Evolutionary conservation across 495 filamentous ascomycete species (phyloP).

Genomic region (Staphylotrichum longicolle): DNA sequence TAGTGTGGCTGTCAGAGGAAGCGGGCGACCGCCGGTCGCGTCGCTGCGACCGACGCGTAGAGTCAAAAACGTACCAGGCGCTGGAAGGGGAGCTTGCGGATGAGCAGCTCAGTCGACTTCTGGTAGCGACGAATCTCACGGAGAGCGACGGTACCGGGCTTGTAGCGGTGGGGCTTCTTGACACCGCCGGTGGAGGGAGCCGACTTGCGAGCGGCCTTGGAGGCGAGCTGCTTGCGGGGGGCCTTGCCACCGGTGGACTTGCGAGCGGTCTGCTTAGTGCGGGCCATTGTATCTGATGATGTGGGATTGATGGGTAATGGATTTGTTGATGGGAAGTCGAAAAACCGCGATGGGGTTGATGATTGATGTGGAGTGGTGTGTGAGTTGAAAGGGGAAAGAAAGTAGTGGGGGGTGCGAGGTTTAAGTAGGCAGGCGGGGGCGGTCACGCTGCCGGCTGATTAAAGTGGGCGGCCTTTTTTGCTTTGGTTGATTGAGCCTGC

Average conservation of each 20-base stretch:
- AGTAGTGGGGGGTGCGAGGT: conserved; percentile 45
- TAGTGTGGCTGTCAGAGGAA: conserved; percentile 31
- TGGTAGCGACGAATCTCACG: conserved; percentile 99
- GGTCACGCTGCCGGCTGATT: conserved; percentile 48
- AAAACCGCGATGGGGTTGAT: conserved; percentile 41
- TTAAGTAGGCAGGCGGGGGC: conserved; percentile 43
- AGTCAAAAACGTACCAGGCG: conserved; percentile 64
- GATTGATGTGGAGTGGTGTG: conserved; percentile 37
- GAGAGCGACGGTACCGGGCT: conserved; percentile 99
- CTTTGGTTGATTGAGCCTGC: conserved; percentile 32
- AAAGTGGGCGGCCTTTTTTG: conserved; percentile 27
- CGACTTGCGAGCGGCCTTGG: conserved; percentile 55
- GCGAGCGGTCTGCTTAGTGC: conserved; percentile 99
- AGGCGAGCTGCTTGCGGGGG: conserved; percentile 90
- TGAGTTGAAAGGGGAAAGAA: conserved; percentile 50
- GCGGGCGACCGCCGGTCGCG: conserved; percentile 10
- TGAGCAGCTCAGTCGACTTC: conserved; percentile 99
- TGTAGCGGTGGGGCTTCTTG: conserved; percentile 99
- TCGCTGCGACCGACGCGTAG: not conserved
- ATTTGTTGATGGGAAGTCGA: conserved; percentile 40
- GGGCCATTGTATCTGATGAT: conserved; percentile 71
- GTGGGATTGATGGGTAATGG: conserved; percentile 33
- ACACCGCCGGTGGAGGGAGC: conserved; percentile 67
- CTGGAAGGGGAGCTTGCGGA: conserved; percentile 99
- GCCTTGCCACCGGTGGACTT: conserved; percentile 99